phyloP scores from a whole-genome alignment of 805 yeast genomes.

The Jamesozyma gamospora region DNA sequence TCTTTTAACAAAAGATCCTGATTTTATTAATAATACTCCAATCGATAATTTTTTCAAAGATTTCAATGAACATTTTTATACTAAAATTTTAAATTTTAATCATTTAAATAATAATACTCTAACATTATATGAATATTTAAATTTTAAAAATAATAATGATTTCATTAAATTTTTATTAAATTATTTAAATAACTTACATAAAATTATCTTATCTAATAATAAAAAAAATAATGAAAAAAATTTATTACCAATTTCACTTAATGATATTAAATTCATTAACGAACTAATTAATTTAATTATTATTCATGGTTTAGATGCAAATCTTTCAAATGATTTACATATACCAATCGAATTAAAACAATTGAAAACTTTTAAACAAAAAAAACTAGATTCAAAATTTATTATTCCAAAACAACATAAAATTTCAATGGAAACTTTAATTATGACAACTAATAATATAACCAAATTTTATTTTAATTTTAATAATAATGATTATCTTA shows the following conservation, averaged over 20 bases:
- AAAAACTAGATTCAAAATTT: constrained; percentile 19
- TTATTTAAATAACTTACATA: constrained; percentile 10
- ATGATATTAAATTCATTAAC: constrained; percentile 72
- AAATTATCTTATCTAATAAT: constrained; percentile 7
- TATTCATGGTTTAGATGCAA: constrained; percentile 61
- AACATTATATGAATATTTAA: constrained; percentile 9
- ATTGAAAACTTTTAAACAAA: constrained; percentile 44
- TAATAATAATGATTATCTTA: constrained; percentile 21
- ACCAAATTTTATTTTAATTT: constrained; percentile 8
- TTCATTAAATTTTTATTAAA: constrained; percentile 15
- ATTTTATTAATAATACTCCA: constrained; percentile 23
- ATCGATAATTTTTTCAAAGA: constrained; percentile 27
- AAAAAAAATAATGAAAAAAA: constrained; percentile 10
- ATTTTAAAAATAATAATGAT: constrained; percentile 9
- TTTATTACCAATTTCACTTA: constrained; percentile 58
- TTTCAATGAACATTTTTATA: constrained; percentile 11
- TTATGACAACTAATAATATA: constrained; percentile 10
- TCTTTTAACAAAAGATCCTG: constrained; percentile 20
- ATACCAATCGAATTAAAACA: constrained; percentile 55
- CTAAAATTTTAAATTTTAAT: constrained; percentile 5
- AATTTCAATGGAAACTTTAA: constrained; percentile 7
- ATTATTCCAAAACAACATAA: constrained; percentile 13
- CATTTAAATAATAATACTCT: background rate
- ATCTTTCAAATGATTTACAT: constrained; percentile 46
- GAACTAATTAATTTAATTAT: constrained; percentile 54